phyloP scores from a whole-genome alignment of 495 filamentous ascomycete genomes.

The Talaromyces proteolyticus region DNA sequence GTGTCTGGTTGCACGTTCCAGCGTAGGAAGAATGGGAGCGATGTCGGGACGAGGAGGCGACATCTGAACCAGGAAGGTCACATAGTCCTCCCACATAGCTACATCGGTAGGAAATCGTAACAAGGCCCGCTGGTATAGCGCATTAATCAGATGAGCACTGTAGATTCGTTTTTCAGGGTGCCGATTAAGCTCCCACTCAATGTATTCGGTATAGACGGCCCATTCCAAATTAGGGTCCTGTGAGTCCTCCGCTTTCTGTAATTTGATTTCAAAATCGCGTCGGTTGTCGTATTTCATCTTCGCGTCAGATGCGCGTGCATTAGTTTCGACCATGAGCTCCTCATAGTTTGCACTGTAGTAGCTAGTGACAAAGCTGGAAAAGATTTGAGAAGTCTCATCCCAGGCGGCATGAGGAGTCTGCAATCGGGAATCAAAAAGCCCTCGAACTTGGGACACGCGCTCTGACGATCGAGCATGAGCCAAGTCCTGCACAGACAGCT shows the following conservation, averaged over 20 bases:
- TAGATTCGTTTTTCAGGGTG: conserved; percentile 46
- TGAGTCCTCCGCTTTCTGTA: conserved; percentile 53
- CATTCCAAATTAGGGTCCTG: conserved; percentile 53
- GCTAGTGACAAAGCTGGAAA: conserved; percentile 72
- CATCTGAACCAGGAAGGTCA: conserved; percentile 59
- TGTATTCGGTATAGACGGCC: conserved; percentile 62
- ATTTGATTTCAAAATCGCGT: conserved; percentile 63
- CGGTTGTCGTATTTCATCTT: conserved; percentile 64
- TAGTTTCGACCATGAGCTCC: conserved; percentile 67
- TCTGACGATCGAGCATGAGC: conserved; percentile 48
- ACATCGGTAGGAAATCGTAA: conserved; percentile 66
- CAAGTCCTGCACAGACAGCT: conserved; percentile 56
- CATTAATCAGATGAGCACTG: conserved; percentile 59
- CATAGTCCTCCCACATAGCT: conserved; percentile 72
- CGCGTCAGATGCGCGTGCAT: conserved; percentile 55
- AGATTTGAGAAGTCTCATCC: conserved; percentile 77
- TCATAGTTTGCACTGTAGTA: conserved; percentile 76
- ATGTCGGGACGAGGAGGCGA: conserved; percentile 16
- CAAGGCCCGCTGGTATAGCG: conserved; percentile 70
- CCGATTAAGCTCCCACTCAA: conserved; percentile 72
- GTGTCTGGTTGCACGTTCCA: conserved; percentile 76
- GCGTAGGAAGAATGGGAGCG: conserved; percentile 41
- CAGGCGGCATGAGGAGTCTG: conserved; percentile 76
- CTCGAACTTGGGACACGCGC: conserved; percentile 57
- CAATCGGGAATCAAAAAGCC: conserved; percentile 68